A percentile compares a stretch with the other conserved stretches of the same genome.
phyloP scores from a whole-genome alignment of 129 eudicot species.

The Flaveria bidentis region DNA sequence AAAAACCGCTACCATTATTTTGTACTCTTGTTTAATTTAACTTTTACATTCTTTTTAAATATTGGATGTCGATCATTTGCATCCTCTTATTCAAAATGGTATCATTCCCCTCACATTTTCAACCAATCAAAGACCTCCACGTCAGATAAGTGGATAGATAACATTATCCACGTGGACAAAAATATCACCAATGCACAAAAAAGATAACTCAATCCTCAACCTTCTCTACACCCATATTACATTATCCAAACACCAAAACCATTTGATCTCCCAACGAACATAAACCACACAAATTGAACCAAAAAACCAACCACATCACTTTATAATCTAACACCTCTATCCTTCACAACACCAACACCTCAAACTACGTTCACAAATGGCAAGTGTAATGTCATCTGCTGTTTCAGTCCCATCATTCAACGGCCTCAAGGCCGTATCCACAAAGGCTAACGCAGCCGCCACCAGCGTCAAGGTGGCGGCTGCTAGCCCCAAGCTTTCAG shows the following conservation, averaged over 20 bases:
- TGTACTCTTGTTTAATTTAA: not conserved
- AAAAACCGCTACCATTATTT: no score
- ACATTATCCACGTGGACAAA: conserved; percentile 35
- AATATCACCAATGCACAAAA: conserved; percentile 23
- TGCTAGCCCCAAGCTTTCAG: conserved; percentile 38
- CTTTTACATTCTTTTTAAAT: not conserved
- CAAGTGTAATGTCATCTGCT: conserved; percentile 65
- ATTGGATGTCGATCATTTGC: not conserved
- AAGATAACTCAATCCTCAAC: not conserved
- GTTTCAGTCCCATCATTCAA: conserved; percentile 77
- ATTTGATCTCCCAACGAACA: not conserved
- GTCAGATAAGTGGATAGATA: conserved; percentile 31
- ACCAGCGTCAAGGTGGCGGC: conserved; percentile 37
- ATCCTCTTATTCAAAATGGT: not conserved
- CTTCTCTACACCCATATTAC: conserved; percentile 19
- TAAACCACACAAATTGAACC: conserved; percentile 33
- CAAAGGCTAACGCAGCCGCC: conserved; percentile 34
- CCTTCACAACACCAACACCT: conserved; percentile 12
- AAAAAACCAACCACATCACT: conserved; percentile 2
- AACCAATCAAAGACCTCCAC: conserved; percentile 22
- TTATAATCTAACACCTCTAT: not conserved
- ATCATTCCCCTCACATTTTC: not conserved
- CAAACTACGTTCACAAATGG: conserved; percentile 37
- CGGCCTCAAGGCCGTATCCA: conserved; percentile 60
- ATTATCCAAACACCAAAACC: not conserved